Percentiles rank a stretch among this genome's conserved stretches.
These are phyloP conservation scores for Candida nonsorbophila DNA, from an alignment of 805 yeast genomes.

Conservation along the genomic window DNA sequence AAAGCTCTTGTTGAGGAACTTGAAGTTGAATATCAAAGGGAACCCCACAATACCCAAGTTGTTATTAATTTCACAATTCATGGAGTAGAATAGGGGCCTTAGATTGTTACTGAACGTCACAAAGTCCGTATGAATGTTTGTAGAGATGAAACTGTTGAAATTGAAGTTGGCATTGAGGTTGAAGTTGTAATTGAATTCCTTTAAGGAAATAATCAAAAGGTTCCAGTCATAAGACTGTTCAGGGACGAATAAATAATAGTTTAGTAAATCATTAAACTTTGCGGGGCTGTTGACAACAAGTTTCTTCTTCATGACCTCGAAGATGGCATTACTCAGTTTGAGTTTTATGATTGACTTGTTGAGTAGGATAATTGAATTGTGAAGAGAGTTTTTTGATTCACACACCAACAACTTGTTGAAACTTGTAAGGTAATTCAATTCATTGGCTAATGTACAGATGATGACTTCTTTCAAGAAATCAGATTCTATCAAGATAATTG, in stretches of 20 bases:
- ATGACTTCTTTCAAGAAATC: constrained; percentile 20
- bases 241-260: constrained; percentile 42
- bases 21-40: constrained; percentile 40
- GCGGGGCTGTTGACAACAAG: constrained; percentile 47
- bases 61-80: constrained; percentile 39
- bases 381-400: constrained; percentile 38
- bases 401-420: constrained; percentile 18
- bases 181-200: constrained; percentile 34
- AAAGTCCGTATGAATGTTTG: constrained; percentile 6
- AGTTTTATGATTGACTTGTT: constrained; percentile 25
- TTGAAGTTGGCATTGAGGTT: constrained; percentile 7
- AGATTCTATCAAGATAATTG: constrained; percentile 14
- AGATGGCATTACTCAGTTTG: constrained; percentile 14
- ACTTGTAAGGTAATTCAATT: constrained; percentile 18
- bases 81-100: constrained; percentile 11
- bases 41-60: constrained; percentile 47
- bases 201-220: constrained; percentile 39
- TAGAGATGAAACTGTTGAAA: constrained; percentile 5
- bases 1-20: constrained; percentile 20
- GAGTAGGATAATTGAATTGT: constrained; percentile 49
- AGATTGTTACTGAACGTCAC: constrained; percentile 11
- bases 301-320: constrained; percentile 43
- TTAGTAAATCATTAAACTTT: constrained; percentile 45
- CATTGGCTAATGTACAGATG: constrained; percentile 28
- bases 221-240: constrained; percentile 37